Base-by-base conservation (phyloP, 2,329 filamentous ascomycete genomes). In the Colletotrichum tamarilloi region DNA sequence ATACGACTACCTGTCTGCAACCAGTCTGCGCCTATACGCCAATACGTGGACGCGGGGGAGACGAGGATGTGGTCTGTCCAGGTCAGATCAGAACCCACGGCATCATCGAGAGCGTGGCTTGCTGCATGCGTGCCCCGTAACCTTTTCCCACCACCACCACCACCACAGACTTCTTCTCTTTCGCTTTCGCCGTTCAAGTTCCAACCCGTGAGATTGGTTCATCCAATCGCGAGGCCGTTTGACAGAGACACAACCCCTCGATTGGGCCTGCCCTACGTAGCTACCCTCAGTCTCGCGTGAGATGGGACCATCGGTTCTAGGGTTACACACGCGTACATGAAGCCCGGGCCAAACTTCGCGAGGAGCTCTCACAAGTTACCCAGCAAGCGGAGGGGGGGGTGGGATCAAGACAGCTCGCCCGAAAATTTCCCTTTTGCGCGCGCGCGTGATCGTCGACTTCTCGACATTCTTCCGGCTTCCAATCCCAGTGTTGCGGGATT, bases 71-170 rank as follows among this genome's bases (percentile, higher is more conserved):
- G 65, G 58, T n/a, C 58, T 26, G 42, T 26, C 57, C 38, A 59
- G 64, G 58, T n/a, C 58, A 35, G 42, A 28, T 58, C 38, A 59
- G 64, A 62, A 73, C 65, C 35, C 60, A 70, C 60, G 56, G 67
- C 71, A 66, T 73, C 71, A 73, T 64, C 56, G 53, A 67, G 59
- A 67, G 63, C 24, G 67, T 66, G 67, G 71, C 67, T 73, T 73
- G 71, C 71, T 58, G 32, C 49, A 58, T 38, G 67, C 67, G 19
- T 70, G 67, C 71, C 56, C 53, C 56, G 59, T 60, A 60, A 38
- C 32, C 58, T 46, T 59, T 28, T 49, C 8, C 11, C 28, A n/a
- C 8, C 9, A n/a, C 9, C n/a, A n/a, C n/a, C 28, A 6, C 16
- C 9, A 5, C 11, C 24, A 38, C 19, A 4, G 32, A 35, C 32